Evolutionary conservation across 768 basidiomycete genomes (phyloP).

Genomic region (Coprinellus micaceus): DNA sequence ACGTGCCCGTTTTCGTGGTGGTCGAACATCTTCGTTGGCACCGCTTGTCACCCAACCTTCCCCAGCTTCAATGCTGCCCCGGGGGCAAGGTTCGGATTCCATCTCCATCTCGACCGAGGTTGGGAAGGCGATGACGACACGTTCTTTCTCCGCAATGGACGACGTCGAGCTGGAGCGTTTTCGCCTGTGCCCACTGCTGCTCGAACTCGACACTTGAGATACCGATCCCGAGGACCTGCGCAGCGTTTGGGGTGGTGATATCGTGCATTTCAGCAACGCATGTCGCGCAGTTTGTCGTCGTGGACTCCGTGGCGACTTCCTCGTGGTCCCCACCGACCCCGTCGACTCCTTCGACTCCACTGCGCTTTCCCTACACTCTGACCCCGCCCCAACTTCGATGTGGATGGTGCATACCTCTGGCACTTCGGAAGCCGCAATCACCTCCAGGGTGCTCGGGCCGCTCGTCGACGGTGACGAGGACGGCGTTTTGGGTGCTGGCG

Average conservation of each 20-base stretch:
- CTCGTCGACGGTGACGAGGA: not conserved
- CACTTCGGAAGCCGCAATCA: not conserved
- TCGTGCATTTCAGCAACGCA: not conserved
- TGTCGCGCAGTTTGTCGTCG: not conserved
- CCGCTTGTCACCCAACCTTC: too few relatives aligned
- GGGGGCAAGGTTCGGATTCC: too few relatives aligned
- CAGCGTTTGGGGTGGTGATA: not conserved
- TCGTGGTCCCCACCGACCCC: not conserved
- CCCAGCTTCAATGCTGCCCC: too few relatives aligned
- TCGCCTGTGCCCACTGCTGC: not conserved
- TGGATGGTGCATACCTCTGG: not conserved
- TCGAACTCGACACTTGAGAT: not conserved
- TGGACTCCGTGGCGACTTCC: not conserved
- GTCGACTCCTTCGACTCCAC: not conserved
- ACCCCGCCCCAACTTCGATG: not conserved
- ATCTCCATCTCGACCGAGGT: not conserved
- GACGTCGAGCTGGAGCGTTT: not conserved
- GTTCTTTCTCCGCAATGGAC: not conserved
- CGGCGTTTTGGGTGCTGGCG: not conserved
- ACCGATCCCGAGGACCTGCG: not conserved
- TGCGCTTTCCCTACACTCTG: not conserved
- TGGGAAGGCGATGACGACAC: not conserved
- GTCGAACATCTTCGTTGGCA: not conserved
- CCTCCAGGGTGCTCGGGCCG: not conserved
- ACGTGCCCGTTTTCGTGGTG: not conserved